phyloP scores from a whole-genome alignment of 352 stramenopile species.

The Phytophthora litchii region DNA sequence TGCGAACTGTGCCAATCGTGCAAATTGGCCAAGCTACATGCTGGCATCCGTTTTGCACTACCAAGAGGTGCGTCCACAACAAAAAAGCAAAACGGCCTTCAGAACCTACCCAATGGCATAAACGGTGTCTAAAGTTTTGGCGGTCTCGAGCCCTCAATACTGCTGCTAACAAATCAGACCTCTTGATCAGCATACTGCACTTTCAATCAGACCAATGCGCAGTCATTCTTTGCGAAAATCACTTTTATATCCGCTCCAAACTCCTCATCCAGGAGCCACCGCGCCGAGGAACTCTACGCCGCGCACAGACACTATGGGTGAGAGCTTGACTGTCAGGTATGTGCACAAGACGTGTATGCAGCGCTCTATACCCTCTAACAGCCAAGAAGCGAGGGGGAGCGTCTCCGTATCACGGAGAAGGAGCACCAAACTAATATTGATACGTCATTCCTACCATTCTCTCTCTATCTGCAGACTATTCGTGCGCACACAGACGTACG shows the following conservation, averaged over 20 bases:
- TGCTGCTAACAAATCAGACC: slow-evolving; percentile 28
- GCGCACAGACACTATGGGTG: slow-evolving; percentile 27
- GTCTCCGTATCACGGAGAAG: not conserved
- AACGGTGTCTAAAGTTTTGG: slow-evolving; percentile 3
- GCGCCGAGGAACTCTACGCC: not conserved
- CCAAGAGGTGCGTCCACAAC: not conserved
- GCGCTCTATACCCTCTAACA: not conserved
- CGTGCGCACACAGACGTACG: slow-evolving; percentile 82
- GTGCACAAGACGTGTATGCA: slow-evolving; percentile 9
- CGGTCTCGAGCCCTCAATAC: not conserved
- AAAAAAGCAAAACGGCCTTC: slow-evolving; percentile 1
- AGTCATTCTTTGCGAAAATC: slow-evolving; percentile 23
- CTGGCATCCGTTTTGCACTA: slow-evolving; percentile 9
- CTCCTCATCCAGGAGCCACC: slow-evolving; percentile 1
- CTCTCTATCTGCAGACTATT: slow-evolving; percentile 52
- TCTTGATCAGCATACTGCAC: slow-evolving; percentile 9
- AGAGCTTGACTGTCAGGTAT: slow-evolving; percentile 62
- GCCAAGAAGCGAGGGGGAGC: slow-evolving; percentile 1
- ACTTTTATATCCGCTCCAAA: slow-evolving; percentile 22
- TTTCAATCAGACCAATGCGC: slow-evolving; percentile 24
- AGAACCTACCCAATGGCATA: slow-evolving; percentile 3
- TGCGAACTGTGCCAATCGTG: too few species aligned
- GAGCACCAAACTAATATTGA: not conserved
- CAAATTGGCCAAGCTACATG: too few species aligned
- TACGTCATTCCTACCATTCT: not conserved